Base-by-base conservation (phyloP, 2,329 filamentous ascomycete species). In the Fusarium heterosporum region DNA sequence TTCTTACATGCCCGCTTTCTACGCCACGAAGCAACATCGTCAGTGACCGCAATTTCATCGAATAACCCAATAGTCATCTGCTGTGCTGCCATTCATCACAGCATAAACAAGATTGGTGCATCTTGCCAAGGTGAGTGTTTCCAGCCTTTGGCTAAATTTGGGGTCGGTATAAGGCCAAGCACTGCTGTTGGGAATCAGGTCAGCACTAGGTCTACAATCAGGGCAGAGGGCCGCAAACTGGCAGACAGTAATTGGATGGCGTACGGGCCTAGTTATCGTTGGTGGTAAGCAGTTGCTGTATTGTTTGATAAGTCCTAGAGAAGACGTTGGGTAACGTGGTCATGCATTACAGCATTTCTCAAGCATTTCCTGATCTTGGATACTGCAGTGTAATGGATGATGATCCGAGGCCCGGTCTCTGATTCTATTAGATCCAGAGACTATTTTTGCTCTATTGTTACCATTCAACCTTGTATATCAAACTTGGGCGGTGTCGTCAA, bases 191-290 rank as follows among this genome's bases (percentile, higher is more conserved):
- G 13, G 17, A 34, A 29, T 30, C n/a, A 4, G 12, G 40, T 68
- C 47, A 67, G 64, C 59, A 29, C 62, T 66, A 53, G 29, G 38
- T 30, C 28, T 4, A 39, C 0, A 8, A 26, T 30, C 28, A 28
- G 46, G 39, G 45, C 53, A 26, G 41, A 43, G 47, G 17, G 17
- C 29, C 36, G 26, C 45, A 36, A 55, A 17, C 49, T 67, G 64
- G 55, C 64, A 30, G 13, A 13, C n/a, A 3, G 14, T 30, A 22
- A 54, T 67, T 67, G 64, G 63, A 26, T 26, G 32, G 30, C 17
- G 2, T 47, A 6, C 19, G 32, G 32, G 12, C 14, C 4, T 10
- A 36, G 34, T 8, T 4, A 9, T 36, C 16, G 16, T 36, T 17
- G 34, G 34, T 36, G 34, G 34, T 36, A 36, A 36, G 34, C 34